Base-by-base conservation (phyloP, 305 asterid genomes). In the Caryopteris hybrid region DNA sequence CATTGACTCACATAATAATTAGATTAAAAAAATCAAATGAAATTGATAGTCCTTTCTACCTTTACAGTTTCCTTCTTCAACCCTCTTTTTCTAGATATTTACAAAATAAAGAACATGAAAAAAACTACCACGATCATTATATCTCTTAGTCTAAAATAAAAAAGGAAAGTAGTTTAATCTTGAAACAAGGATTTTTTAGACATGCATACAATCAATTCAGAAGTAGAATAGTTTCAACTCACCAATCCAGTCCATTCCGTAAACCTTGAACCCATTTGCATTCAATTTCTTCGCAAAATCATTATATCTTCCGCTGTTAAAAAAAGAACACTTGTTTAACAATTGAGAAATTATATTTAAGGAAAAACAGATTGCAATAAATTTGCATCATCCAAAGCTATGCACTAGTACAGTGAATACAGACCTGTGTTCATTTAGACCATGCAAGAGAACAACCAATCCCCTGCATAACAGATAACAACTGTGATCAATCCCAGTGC, bases 181-280 rank as follows among this genome's bases (percentile, higher is more conserved):
- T 27, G 90, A 83, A 76, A 64, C 21, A 2, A 56, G 21, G 51
- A 36, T 16, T 60, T 31, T 45, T 27, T 60, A 33, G 16, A 34
- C 47, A 75, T 64, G 14, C 34, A 63, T 25, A 36, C 60, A 22
- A 38, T 41, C 31, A 62, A 64, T 36, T 76, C 90, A 31, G 38
- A 34, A 16, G 58, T 34, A 16, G 43, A 54, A 58, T 62, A 50
- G 74, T 65, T 58, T 71, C 55, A 42, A 79, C 91, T 83, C 78
- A 91, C 99, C 99, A 74, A 91, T 83, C 99, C 99, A 94, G 64
- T 94, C 99, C 97, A 94, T 89, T 61, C 90, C 99, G 46, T 89
- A 86, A 46, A 87, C 98, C 81, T 89, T 91, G 80, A 83, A 86
- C 73, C 98, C 98, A 76, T 89, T 83, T 55, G 86, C 90, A 74